These are phyloP conservation scores for Dalbergia oliveri DNA, from an alignment of 306 rosid species.

Conservation along the genomic window DNA sequence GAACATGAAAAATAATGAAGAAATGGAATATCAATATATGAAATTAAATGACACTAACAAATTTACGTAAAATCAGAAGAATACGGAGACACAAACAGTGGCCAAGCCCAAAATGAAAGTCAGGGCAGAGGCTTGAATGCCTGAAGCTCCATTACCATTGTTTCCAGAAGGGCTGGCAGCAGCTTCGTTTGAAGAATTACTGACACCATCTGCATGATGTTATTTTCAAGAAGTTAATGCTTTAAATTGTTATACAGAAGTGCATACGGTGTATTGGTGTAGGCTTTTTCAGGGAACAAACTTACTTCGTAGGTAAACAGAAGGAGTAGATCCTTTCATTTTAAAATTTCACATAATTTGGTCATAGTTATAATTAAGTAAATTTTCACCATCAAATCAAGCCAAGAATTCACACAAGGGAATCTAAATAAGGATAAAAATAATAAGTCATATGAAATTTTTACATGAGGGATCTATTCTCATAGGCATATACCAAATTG, in stretches of 20 bases:
- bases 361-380: no score
- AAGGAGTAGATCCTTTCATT: no score
- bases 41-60: background rate
- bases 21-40: slow-evolving; percentile 13
- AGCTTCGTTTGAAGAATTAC: slow-evolving; percentile 32
- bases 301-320: no score
- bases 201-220: slow-evolving; percentile 31
- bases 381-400: no score
- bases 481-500: no score
- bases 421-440: no score
- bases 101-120: slow-evolving; percentile 43
- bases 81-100: slow-evolving; percentile 18
- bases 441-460: no score
- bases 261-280: background rate
- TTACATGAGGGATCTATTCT: no score
- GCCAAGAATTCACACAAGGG: no score
- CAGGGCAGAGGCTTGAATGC: slow-evolving; percentile 25
- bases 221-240: slow-evolving; percentile 1
- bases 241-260: background rate
- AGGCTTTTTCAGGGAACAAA: background rate
- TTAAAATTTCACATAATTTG: no score
- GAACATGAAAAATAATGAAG: slow-evolving; percentile 39
- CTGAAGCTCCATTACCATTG: slow-evolving; percentile 37
- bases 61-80: slow-evolving; percentile 46
- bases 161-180: slow-evolving; percentile 32